Evolutionary conservation across 148 eudicot species (phyloP).

Genomic region (Pouteria glomerata): DNA sequence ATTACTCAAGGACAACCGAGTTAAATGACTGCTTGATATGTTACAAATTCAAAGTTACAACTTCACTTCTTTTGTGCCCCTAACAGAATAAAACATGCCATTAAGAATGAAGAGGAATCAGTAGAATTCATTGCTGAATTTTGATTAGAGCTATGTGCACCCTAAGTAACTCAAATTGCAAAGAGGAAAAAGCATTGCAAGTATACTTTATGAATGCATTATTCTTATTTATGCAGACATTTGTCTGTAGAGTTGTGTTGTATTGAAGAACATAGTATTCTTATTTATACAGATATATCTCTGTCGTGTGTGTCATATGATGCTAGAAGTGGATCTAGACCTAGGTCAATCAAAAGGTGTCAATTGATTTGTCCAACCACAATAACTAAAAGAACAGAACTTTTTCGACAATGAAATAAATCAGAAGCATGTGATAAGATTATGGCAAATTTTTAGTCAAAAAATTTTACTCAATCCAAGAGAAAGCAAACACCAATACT

Average conservation of each 20-base stretch:
- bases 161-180: neutral
- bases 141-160: slow-evolving; percentile 6
- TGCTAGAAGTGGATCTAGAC: neutral
- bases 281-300: neutral
- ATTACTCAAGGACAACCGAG: neutral
- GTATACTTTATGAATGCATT: neutral
- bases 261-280: neutral
- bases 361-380: neutral
- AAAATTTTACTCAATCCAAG: neutral
- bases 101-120: neutral
- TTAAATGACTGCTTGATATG: neutral
- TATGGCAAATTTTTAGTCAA: neutral
- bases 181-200: neutral
- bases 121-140: no score
- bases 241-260: neutral
- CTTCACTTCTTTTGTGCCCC: neutral
- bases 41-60: neutral
- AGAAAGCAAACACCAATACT: neutral
- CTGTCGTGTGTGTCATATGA: neutral
- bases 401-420: neutral
- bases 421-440: neutral
- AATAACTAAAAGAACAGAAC: neutral
- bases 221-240: neutral
- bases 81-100: neutral
- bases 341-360: neutral